Evolutionary conservation across 2,329 filamentous ascomycete species (phyloP), one percentile per base, ranked within the genome.

Genomic region (Microthyrium microscopicum): DNA sequence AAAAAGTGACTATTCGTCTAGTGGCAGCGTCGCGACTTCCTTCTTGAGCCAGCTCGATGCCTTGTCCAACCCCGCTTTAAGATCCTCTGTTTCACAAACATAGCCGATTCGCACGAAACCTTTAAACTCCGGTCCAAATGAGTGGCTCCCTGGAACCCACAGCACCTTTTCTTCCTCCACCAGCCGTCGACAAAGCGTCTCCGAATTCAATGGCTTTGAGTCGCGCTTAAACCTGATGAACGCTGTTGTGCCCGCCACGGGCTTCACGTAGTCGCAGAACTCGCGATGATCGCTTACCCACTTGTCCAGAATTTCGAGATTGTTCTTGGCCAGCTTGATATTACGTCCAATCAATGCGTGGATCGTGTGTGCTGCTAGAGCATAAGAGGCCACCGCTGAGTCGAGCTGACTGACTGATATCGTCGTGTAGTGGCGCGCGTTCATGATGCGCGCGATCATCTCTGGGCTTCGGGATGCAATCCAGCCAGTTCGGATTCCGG

Each of bases 351-450:
- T 59, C 3, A 83, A 55, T 8, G 55, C 58, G 40, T 76, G 62
- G n/a, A 83, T 68, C 15, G 77, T 74, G 21, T 61, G 56, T 2
- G 68, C 57, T 8, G 69, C 68, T 5, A 93, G 58, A 0, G 84
- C 83, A 46, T 75, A 87, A 19, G 70, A 67, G 2, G 82, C 84
- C 8, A 92, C 63, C 31, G 70, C 67, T 49, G 92, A 81, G 50
- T 91, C 82, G 5, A 93, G 58, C 46, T 77, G 72, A n/a, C 78
- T 80, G 0, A 91, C 81, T 25, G 77, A 79, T 45, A 91, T 91
- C 18, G 79, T 84, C 3, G 81, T 91, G 58, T 89, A 91, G 51
- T 89, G 77, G 26, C 82, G 64, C 2, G 74, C 73, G 11, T 60
- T 54, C 8, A 75, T 71, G 40, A 79, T 63, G 11, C 64, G 59